Conservation (phyloP, 2,329 filamentous ascomycete species). For the Fusarium circinatum region DNA sequence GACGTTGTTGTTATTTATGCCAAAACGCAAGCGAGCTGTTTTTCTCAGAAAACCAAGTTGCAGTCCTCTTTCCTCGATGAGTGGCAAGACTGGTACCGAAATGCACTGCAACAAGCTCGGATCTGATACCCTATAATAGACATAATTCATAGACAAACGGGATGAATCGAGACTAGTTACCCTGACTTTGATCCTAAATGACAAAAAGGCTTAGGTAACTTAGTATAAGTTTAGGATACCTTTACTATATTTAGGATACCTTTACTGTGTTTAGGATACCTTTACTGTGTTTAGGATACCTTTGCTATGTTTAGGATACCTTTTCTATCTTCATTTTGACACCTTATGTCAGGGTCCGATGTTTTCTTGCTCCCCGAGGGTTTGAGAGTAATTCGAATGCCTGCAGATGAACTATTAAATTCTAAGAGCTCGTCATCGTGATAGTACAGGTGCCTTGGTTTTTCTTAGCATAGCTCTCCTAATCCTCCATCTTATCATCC, state of each 20-base stretch:
- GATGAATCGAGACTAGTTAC: slow-evolving; percentile 14
- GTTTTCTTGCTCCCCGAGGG: neutral
- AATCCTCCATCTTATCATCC: slow-evolving; percentile 90
- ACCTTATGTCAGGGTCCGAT: neutral
- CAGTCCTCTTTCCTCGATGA: slow-evolving; percentile 75
- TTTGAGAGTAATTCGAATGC: slow-evolving; percentile 15
- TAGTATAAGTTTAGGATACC: neutral
- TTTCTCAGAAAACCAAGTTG: slow-evolving; percentile 67
- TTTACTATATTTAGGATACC: too few relatives aligned
- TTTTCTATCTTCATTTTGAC: neutral
- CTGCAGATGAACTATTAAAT: slow-evolving; percentile 49
- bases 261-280: neutral
- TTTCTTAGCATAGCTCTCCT: slow-evolving; percentile 45
- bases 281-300: neutral
- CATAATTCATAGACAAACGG: slow-evolving; percentile 13
- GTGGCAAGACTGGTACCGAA: slow-evolving; percentile 79
- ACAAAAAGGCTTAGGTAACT: neutral
- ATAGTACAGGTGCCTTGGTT: slow-evolving; percentile 49
- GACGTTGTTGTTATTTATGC: slow-evolving; percentile 72
- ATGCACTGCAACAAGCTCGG: slow-evolving; percentile 52
- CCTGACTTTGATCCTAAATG: neutral
- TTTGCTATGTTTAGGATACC: too few relatives aligned
- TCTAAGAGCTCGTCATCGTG: slow-evolving; percentile 49
- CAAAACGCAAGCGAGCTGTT: slow-evolving; percentile 66
- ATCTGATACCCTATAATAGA: slow-evolving; percentile 34